Evolutionary conservation across 805 yeast species (phyloP).

Genomic region (Saccharomyces eubayanus): DNA sequence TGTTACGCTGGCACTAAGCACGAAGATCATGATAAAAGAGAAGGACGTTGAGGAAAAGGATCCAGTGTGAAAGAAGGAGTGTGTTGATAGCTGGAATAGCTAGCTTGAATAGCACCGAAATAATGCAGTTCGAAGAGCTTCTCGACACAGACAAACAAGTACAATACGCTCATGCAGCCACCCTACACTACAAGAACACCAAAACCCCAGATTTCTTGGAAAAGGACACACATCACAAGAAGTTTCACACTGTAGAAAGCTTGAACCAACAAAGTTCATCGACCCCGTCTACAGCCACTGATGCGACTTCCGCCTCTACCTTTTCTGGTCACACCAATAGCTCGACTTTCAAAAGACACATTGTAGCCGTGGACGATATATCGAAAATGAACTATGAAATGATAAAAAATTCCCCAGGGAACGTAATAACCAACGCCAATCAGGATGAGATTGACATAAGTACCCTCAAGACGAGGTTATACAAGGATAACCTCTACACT

Average conservation of each 20-base stretch:
- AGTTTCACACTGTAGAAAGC: constrained; percentile 2
- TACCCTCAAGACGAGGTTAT: constrained; percentile 18
- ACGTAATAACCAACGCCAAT: constrained; percentile 5
- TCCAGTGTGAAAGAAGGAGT: background rate
- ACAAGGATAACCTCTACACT: constrained; percentile 21
- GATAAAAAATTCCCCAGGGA: constrained; percentile 29
- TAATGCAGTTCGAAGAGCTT: constrained; percentile 3
- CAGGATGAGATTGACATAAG: constrained; percentile 17
- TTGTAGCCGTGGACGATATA: constrained; percentile 27
- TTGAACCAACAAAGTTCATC: background rate
- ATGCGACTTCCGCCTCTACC: constrained; percentile 1
- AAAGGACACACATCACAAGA: constrained; percentile 7
- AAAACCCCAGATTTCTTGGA: constrained; percentile 2
- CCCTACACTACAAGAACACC: constrained; percentile 6
- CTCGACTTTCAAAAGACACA: constrained; percentile 21
- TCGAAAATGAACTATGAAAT: constrained; percentile 30
- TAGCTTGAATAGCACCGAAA: background rate
- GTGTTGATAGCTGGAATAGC: background rate
- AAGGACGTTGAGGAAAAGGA: background rate
- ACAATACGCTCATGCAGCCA: constrained; percentile 7
- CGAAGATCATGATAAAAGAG: background rate
- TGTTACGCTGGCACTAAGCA: background rate
- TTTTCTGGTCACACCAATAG: background rate
- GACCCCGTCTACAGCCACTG: background rate
- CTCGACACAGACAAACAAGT: constrained; percentile 10